These are phyloP conservation scores for Anastatica hierochuntica DNA, from an alignment of 345 rosid genomes.

Conservation along the genomic window DNA sequence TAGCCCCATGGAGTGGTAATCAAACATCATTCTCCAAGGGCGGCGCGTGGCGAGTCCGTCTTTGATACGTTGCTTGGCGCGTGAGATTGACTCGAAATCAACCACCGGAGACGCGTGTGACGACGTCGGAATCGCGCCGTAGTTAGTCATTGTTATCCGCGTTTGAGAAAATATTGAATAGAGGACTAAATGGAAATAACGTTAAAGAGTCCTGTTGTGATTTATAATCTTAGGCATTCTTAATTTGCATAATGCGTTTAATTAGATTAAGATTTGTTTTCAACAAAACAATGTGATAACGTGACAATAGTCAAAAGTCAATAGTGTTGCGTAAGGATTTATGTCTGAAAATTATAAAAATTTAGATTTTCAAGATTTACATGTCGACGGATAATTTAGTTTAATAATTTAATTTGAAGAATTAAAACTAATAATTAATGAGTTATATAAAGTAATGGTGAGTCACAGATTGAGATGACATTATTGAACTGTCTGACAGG, in stretches of 20 bases:
- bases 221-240: no score
- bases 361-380: neutral
- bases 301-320: no score
- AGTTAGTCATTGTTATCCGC: conserved; percentile 39
- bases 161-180: neutral
- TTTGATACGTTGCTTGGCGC: conserved; percentile 50
- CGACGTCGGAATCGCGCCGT: conserved; percentile 77
- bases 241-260: no score
- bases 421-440: neutral
- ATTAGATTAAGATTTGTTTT: no score
- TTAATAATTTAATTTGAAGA: neutral
- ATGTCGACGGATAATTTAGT: neutral
- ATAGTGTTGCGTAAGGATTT: conserved; percentile 7
- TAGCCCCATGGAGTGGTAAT: conserved; percentile 28
- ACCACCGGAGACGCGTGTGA: conserved; percentile 29
- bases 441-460: neutral
- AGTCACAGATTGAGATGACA: conserved; percentile 4
- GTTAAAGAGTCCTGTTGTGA: neutral
- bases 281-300: no score
- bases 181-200: neutral
- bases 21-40: conserved; percentile 56
- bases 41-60: conserved; percentile 51
- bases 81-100: conserved; percentile 44
- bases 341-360: neutral
- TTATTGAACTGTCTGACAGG: conserved; percentile 13